A percentile compares a stretch with the other conserved stretches of the same genome.
Conservation (phyloP, 805 yeast species). For the Ogataea saltuana region DNA sequence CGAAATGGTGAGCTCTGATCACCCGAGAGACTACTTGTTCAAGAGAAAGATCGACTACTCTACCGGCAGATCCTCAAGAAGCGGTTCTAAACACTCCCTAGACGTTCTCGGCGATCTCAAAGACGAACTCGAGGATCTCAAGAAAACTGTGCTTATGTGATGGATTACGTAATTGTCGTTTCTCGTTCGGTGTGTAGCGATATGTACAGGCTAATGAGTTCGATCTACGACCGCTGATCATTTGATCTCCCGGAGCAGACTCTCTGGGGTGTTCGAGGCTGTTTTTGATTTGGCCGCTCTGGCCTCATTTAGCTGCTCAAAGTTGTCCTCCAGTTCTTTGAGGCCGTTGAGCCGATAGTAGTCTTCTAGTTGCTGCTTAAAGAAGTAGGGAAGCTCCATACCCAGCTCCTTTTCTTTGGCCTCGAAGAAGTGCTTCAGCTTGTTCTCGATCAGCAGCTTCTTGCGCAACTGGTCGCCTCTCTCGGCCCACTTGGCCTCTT, state of each 20-base stretch:
- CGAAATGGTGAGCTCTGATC: conserved; percentile 36
- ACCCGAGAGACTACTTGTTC: conserved; percentile 36
- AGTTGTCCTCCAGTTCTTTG: conserved; percentile 24
- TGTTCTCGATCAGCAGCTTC: conserved; percentile 25
- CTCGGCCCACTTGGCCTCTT: conserved; percentile 53
- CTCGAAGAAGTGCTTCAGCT: conserved; percentile 30
- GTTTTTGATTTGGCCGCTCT: conserved; percentile 18
- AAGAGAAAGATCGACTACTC: conserved; percentile 28
- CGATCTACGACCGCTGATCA: too few relatives aligned
- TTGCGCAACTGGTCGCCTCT: conserved; percentile 42
- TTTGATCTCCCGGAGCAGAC: too few relatives aligned
- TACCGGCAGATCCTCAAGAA: conserved; percentile 5
- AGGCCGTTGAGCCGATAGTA: conserved; percentile 28
- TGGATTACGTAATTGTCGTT: too few relatives aligned
- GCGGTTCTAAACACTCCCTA: conserved; percentile 13
- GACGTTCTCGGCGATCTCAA: conserved; percentile 33
- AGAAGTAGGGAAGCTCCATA: conserved; percentile 33
- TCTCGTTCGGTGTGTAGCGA: too few relatives aligned
- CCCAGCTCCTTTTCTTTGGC: conserved; percentile 31
- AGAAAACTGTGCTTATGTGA: too few relatives aligned
- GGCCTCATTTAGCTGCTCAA: conserved; percentile 26
- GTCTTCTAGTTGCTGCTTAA: conserved; percentile 29
- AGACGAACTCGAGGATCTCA: conserved; percentile 27
- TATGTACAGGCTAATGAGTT: too few relatives aligned
- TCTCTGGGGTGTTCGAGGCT: neutral